These are phyloP conservation scores for Colletotrichum truncatum DNA, from an alignment of 2,329 filamentous ascomycete species.

Conservation along the genomic window DNA sequence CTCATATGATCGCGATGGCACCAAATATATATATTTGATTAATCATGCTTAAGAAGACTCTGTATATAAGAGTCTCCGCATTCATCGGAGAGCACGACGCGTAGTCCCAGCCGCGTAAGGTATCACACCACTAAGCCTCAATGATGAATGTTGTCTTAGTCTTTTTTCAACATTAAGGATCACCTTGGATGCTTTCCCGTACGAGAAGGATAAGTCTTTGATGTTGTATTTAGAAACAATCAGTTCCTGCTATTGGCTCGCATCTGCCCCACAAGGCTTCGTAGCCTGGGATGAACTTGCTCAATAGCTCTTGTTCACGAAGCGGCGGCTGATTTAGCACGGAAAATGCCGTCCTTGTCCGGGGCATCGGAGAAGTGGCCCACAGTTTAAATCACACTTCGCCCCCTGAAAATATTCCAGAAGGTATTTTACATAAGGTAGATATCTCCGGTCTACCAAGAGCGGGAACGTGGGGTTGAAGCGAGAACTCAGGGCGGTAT, in stretches of 20 bases:
- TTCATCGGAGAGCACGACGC: neutral
- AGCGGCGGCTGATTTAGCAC: neutral
- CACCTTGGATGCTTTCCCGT: neutral
- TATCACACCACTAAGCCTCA: neutral
- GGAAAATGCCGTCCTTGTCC: neutral
- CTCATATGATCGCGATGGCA: neutral
- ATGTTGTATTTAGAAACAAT: neutral
- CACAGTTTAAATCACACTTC: neutral
- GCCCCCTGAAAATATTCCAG: neutral
- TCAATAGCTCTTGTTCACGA: slow-evolving; percentile 4
- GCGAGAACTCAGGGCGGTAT: slow-evolving; percentile 5
- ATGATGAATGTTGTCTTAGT: neutral
- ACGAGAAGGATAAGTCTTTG: neutral
- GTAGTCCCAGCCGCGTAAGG: neutral
- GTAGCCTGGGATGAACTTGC: slow-evolving; percentile 1
- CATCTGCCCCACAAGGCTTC: neutral
- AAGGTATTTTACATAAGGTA: neutral
- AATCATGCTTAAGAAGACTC: neutral
- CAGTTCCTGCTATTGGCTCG: neutral
- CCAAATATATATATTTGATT: neutral
- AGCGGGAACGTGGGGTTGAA: slow-evolving; percentile 19
- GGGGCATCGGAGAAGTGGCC: neutral
- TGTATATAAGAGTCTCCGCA: neutral
- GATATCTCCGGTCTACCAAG: neutral
- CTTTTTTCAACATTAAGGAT: neutral